These are phyloP conservation scores for Thozetella sp. DNA, from an alignment of 495 filamentous ascomycete species.

Conservation along the genomic window DNA sequence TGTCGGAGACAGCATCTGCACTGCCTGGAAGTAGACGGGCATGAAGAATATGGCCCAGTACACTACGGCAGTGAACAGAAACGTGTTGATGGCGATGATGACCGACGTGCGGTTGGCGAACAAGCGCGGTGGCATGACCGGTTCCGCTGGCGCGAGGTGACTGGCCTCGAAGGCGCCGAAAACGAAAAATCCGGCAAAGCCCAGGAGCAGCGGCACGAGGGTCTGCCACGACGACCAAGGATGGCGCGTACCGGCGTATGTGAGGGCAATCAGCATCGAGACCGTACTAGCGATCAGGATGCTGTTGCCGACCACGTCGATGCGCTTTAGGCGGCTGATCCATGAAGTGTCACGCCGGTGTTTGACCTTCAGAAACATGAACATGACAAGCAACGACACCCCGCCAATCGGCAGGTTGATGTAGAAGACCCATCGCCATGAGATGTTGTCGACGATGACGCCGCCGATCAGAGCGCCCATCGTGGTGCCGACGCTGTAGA, in stretches of 20 bases:
- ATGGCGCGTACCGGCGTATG: constrained; percentile 13
- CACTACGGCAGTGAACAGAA: constrained; percentile 18
- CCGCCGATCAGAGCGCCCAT: constrained; percentile 72
- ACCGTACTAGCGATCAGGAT: constrained; percentile 25
- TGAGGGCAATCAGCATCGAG: constrained; percentile 23
- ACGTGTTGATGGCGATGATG: constrained; percentile 18
- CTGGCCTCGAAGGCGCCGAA: constrained; percentile 23
- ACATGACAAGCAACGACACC: constrained; percentile 21
- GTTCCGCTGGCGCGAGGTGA: constrained; percentile 14
- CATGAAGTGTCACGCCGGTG: constrained; percentile 15
- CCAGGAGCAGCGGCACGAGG: constrained; percentile 21
- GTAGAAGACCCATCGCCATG: constrained; percentile 35
- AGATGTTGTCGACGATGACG: constrained; percentile 53
- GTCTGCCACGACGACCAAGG: constrained; percentile 26
- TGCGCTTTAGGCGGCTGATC: constrained; percentile 15
- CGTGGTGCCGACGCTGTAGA: constrained; percentile 65
- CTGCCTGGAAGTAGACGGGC: constrained; percentile 50
- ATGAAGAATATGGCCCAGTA: constrained; percentile 46
- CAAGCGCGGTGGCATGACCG: constrained; percentile 24
- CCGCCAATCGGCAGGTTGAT: constrained; percentile 32
- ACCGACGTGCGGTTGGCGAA: constrained; percentile 29
- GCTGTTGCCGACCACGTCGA: constrained; percentile 30
- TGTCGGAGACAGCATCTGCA: constrained; percentile 26
- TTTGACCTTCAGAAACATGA: constrained; percentile 26
- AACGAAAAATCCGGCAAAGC: constrained; percentile 15